Base-by-base conservation (phyloP, 371 early-diverging fungal species). In the Apophysomyces sp. region DNA sequence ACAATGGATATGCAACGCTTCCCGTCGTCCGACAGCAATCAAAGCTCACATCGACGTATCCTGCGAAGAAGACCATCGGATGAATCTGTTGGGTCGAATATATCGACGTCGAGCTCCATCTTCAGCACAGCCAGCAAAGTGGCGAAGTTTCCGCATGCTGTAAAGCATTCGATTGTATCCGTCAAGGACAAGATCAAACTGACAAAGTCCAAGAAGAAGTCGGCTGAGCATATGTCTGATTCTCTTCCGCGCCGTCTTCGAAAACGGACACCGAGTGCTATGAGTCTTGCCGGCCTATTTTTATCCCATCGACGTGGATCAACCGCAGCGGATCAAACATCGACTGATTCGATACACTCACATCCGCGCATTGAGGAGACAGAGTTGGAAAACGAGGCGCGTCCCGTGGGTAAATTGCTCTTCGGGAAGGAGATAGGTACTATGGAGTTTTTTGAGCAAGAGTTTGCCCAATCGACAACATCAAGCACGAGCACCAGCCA, bases 71-170 rank as follows among this genome's bases (percentile, higher is more conserved):
- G 49, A 21, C 49, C 49, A 6, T 44, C 49, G 21, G 49, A 70
- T 66, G 77, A 67, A 18, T 80, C 80, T 4, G 63, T 80, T 27
- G 66, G 60, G 27, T 79, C 80, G 12, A 72, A 53, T 26, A 58
- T 59, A 15, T 78, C 78, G 5, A 66, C 74, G 2, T 70, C 76
- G 3, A 77, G 76, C 44, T 75, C 80, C 3, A 68, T 77, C 29
- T 61, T 76, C 31, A 80, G 80, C 53, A 80, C 77, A 18, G 70
- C 80, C 5, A 80, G 77, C 60, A 65, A 69, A 61, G 63, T 76
- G 29, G 62, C 69, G 15, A 72, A 67, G 55, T 59, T 77, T 51
- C 76, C 77, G 18, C 71, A 70, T 51, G 71, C 64, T 52, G 72
- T 77, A 21, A 80, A 80, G 54, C 61, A 68, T 3, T 75, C 75